Evolutionary conservation across 2,329 filamentous ascomycete species (phyloP).

Genomic region (Chaetomiaceae sp.): DNA sequence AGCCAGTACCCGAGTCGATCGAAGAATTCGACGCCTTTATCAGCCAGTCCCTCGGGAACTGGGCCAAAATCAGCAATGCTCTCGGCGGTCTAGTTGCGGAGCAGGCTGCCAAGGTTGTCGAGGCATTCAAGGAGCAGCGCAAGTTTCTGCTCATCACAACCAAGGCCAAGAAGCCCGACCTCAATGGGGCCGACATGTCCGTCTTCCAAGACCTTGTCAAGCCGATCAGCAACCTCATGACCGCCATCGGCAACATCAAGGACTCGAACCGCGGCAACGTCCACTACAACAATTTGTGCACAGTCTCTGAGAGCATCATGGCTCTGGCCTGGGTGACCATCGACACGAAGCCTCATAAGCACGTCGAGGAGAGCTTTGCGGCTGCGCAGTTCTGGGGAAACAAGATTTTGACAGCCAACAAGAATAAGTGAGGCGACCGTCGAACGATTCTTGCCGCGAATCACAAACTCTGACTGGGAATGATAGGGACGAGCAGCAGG

Average conservation of each 20-base stretch:
- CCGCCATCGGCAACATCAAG: slow-evolving; percentile 71
- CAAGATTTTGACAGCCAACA: slow-evolving; percentile 83
- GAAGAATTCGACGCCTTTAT: slow-evolving; percentile 84
- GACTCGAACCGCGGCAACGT: slow-evolving; percentile 72
- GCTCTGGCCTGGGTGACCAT: slow-evolving; percentile 87
- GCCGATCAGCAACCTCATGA: slow-evolving; percentile 77
- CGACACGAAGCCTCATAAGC: slow-evolving; percentile 74
- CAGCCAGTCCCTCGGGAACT: slow-evolving; percentile 65
- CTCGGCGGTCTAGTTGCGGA: slow-evolving; percentile 73
- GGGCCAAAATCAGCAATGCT: slow-evolving; percentile 69
- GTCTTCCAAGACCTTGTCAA: slow-evolving; percentile 73
- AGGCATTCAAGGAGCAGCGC: slow-evolving; percentile 76
- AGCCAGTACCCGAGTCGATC: slow-evolving; percentile 67
- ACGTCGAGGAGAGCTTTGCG: slow-evolving; percentile 74
- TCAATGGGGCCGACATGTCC: slow-evolving; percentile 51
- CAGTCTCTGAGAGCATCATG: slow-evolving; percentile 84
- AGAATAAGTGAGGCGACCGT: slow-evolving; percentile 49
- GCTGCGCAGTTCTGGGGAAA: slow-evolving; percentile 93
- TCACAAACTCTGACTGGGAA: slow-evolving; percentile 7
- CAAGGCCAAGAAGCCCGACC: slow-evolving; percentile 86
- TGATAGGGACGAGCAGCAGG: slow-evolving; percentile 55
- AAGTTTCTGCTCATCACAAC: slow-evolving; percentile 83
- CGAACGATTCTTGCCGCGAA: too few species aligned
- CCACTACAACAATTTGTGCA: slow-evolving; percentile 74
- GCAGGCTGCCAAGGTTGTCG: slow-evolving; percentile 56